These are phyloP conservation scores for Talaromyces sp. DNA, from an alignment of 2,329 filamentous ascomycete genomes.

Conservation along the genomic window DNA sequence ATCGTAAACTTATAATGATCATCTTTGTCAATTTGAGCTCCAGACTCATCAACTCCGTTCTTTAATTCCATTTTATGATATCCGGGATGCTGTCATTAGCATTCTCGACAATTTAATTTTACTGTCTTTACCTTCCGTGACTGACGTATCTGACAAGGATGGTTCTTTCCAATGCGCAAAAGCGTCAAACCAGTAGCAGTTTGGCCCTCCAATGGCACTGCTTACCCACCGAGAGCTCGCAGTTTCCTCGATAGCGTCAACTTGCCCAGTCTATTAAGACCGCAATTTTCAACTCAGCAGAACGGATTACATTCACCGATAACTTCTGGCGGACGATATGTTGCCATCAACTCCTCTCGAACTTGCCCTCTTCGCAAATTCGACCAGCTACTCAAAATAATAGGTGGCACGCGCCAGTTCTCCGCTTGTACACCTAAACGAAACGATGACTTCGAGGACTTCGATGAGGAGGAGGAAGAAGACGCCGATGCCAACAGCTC, in stretches of 20 bases:
- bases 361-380: background rate
- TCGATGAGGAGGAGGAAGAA: constrained; percentile 6
- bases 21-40: background rate
- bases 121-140: background rate
- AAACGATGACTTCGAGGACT: constrained; percentile 3
- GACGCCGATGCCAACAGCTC: background rate
- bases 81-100: background rate
- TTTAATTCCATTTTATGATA: background rate
- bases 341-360: background rate
- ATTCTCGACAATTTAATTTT: background rate
- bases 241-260: constrained; percentile 1
- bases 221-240: constrained; percentile 6
- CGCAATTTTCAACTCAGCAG: background rate
- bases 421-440: constrained; percentile 1
- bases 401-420: constrained; percentile 7
- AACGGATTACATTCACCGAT: background rate
- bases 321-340: background rate
- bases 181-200: constrained; percentile 11
- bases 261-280: background rate
- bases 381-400: background rate
- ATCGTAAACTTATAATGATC: background rate
- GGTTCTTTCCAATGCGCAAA: constrained; percentile 13
- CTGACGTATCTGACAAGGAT: constrained; percentile 3
- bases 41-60: background rate
- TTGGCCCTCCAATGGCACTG: constrained; percentile 14